Conservation (phyloP, 179 eudicot species). For the Spergularia azorica region DNA sequence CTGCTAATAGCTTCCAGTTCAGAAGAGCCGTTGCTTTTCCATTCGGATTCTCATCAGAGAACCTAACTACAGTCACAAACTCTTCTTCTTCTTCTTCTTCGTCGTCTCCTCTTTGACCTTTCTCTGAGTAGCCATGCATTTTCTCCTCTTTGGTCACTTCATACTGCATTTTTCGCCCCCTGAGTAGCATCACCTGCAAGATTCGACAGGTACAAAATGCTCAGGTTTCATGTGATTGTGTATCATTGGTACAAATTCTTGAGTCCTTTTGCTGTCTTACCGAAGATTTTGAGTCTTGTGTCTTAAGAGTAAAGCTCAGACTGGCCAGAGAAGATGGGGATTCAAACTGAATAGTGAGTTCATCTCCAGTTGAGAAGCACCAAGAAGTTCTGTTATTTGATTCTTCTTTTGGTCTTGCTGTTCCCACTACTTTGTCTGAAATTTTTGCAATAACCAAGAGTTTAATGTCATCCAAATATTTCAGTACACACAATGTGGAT, state of each 20-base stretch:
- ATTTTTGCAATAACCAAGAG: neutral
- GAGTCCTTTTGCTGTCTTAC: conserved; percentile 32
- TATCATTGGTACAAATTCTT: neutral
- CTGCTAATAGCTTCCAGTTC: conserved; percentile 75
- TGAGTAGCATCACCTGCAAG: conserved; percentile 61
- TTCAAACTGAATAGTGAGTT: conserved; percentile 55
- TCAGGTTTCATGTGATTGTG: neutral
- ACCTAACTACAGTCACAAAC: conserved; percentile 73
- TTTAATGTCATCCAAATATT: neutral
- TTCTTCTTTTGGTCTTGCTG: conserved; percentile 76
- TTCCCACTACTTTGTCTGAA: conserved; percentile 86
- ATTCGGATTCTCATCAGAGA: conserved; percentile 67
- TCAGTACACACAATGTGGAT: neutral
- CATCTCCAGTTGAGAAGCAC: conserved; percentile 73
- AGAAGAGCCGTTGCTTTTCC: conserved; percentile 92
- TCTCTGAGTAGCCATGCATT: conserved; percentile 22
- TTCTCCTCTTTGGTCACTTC: conserved; percentile 33
- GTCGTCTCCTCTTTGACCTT: neutral
- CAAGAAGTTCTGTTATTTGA: conserved; percentile 55
- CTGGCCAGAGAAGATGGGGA: conserved; percentile 37
- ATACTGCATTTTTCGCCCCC: conserved; percentile 76
- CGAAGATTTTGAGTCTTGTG: conserved; percentile 41
- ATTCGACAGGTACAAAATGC: neutral
- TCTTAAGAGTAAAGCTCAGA: conserved; percentile 45
- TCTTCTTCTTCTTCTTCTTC: conserved; percentile 49